Base-by-base conservation (phyloP, 805 yeast species). In the Naumovozyma baii region DNA sequence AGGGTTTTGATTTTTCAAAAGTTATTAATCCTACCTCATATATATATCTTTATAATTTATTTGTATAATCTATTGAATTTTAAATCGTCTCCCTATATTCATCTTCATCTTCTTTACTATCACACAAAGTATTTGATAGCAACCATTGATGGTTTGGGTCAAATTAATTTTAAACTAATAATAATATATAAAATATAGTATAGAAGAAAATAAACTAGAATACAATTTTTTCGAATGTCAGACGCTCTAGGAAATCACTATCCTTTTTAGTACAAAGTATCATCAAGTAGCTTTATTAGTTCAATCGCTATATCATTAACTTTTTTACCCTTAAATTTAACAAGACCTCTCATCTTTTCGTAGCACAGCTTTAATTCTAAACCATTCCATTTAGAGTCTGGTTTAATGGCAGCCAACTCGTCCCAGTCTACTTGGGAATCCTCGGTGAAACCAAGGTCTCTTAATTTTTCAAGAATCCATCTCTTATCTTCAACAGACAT, bases 321-420 rank as follows among this genome's bases (percentile, higher is more conserved):
- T 14, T 61, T 46, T 44, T 67, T 70, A 38, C 63, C 63, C 41
- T 66, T 68, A 49, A 56, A 60, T 39, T 74, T 68, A 10, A 78
- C 61, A 4, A 70, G 62, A 5, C 68, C 48, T 49, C 73, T 71
- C 74, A 80, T 68, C 44, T 70, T 72, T 40, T 77, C 83, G 52
- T 76, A 82, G 33, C 78, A 77, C 13, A 69, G 66, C 44, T 70
- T 69, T 44, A 82, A 69, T 58, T 83, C 92, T 1, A 69, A 52
- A 1, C 80, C 78, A 2, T 70, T 64, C 84, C 85, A 80, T 15
- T 51, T 51, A 14, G 53, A 48, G 34, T 65, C 66, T 15, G 72
- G 66, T 48, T 69, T 72, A 28, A 67, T 42, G 3, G 67, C 49
- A 0, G 81, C 75, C 17, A 77, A 47, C 5, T 71, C 66, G 19